A percentile compares a stretch with the other conserved stretches of the same genome.
These are phyloP conservation scores for Talaromyces sp. DNA, from an alignment of 2,329 filamentous ascomycete species.

Conservation along the genomic window DNA sequence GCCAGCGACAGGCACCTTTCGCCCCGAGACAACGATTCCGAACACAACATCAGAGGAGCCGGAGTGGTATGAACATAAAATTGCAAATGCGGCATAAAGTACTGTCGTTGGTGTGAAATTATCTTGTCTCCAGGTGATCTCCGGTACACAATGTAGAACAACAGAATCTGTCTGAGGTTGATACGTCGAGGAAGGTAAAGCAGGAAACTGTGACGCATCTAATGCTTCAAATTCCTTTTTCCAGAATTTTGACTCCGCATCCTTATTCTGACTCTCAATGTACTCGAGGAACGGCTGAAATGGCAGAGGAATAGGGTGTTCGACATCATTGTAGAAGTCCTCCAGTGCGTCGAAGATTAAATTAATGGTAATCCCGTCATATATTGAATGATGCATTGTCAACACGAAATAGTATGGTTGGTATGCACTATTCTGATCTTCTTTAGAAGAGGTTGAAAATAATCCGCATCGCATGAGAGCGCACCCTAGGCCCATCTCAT, in stretches of 20 bases:
- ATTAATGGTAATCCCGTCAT: constrained; percentile 9
- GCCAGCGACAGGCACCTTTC: constrained; percentile 35
- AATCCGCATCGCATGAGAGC: constrained; percentile 1
- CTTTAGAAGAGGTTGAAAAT: background rate
- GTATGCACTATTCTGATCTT: background rate
- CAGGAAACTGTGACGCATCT: constrained; percentile 3
- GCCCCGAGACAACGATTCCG: constrained; percentile 27
- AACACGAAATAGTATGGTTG: constrained; percentile 1
- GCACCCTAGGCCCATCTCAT: constrained; percentile 5
- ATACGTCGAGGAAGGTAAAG: constrained; percentile 9
- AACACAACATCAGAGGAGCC: constrained; percentile 27
- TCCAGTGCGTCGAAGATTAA: constrained; percentile 4
- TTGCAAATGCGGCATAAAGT: constrained; percentile 30
- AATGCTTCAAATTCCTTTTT: constrained; percentile 1
- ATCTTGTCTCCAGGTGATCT: background rate
- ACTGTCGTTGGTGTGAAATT: constrained; percentile 10
- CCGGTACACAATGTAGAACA: background rate
- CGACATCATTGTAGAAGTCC: background rate
- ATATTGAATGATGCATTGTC: constrained; percentile 16
- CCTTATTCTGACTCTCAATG: background rate
- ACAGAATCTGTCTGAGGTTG: constrained; percentile 11
- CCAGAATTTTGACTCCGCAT: constrained; percentile 3
- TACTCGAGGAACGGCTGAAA: constrained; percentile 10
- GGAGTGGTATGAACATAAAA: constrained; percentile 19
- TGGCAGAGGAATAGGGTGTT: background rate